Conservation (phyloP, 257 asterid genomes). For the Ajuga chamaepitys region DNA sequence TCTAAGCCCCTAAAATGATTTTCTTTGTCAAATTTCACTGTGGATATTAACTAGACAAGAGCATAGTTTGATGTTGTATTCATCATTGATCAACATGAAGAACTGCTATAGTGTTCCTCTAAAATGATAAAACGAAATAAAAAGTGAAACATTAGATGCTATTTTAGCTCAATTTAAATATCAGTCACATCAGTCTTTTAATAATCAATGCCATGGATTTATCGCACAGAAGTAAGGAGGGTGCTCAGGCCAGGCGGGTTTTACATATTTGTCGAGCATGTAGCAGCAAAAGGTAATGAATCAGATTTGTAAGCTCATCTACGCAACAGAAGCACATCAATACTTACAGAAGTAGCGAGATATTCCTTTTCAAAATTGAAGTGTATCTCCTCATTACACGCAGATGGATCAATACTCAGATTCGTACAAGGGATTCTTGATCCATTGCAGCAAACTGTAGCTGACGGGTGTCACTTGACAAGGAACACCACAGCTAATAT, state of each 20-base stretch:
- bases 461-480: constrained; percentile 80
- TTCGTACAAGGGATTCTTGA: constrained; percentile 59
- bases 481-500: constrained; percentile 48
- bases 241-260: constrained; percentile 89
- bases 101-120: not conserved
- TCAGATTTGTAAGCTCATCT: not conserved
- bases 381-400: not conserved
- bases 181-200: not conserved
- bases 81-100: not conserved
- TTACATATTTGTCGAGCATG: constrained; percentile 81
- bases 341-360: not conserved
- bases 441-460: constrained; percentile 71
- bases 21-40: not conserved
- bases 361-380: no score
- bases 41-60: not conserved
- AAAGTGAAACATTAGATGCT: not conserved
- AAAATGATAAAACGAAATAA: not conserved
- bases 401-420: constrained; percentile 70
- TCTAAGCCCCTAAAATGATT: not conserved
- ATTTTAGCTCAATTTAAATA: not conserved
- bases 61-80: not conserved
- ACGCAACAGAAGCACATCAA: not conserved
- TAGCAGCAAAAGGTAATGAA: constrained; percentile 70
- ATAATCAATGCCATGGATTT: not conserved
- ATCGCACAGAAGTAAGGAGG: constrained; percentile 60